Evolutionary conservation across 768 basidiomycete species (phyloP), one percentile per base, ranked within the genome.

Genomic region (Fistulinella prunicolor): DNA sequence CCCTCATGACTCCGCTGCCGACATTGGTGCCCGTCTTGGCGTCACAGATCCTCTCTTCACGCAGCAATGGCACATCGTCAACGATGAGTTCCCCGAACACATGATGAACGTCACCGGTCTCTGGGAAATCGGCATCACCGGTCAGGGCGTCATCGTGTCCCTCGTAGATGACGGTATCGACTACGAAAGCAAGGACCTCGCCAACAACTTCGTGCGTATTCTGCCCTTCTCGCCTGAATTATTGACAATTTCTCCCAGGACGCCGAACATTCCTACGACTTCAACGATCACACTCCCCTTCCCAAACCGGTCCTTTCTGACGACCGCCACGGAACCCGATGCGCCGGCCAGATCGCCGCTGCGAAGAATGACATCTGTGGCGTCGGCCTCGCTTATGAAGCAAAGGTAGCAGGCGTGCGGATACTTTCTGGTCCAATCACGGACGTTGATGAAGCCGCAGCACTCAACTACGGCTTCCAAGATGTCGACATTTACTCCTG

Each of bases 321-420:
- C 55, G 96, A 99, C 58, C 90, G 91, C 58, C 96, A 99, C 62
- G 96, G 96, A 10, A 99, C 96, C 0, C 87, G 96, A 2, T 99
- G 96, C 65, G 95, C 95, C 1, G 96, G 96, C 23, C 95, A 99
- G 68, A 82, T 99, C 41, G 94, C 90, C 19, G 96, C 96, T 1
- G 83, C 77, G 13, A 90, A 89, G 63, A 99, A 99, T 70, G 82
- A 86, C 44, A 89, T 87, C 2, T 99, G 96, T 60, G 96, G 96
- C 26, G 75, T 98, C 14, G 96, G 96, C 17, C 86, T 99, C 46
- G 92, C 96, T 7, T 94, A 96, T 63, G 73, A 85, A 3, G 86
- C 94, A 38, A 90, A 89, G 58, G 83, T 98, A 53, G 90, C 96
- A 23, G 96, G 94, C 19, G 79, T 98, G 37, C 88, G 96, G 44